These are phyloP conservation scores for Salix suchowensis DNA, from an alignment of 345 rosid genomes.

Conservation along the genomic window DNA sequence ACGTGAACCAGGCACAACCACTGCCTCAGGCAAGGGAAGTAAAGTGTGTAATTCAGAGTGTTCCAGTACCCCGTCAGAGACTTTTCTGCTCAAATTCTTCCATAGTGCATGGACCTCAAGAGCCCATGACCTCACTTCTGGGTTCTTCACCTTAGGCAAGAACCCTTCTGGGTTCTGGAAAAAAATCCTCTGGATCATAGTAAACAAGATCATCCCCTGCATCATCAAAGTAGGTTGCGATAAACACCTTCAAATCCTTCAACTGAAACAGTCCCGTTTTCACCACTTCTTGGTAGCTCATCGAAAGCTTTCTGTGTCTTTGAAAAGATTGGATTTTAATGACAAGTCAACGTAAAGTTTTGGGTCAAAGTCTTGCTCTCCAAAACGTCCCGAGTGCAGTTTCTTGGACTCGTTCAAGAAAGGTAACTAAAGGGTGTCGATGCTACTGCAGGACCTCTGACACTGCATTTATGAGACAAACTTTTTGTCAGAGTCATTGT, in stretches of 20 bases:
- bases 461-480: neutral
- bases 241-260: slow-evolving; percentile 18
- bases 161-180: slow-evolving; percentile 60
- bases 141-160: slow-evolving; percentile 63
- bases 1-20: slow-evolving; percentile 79
- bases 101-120: slow-evolving; percentile 68
- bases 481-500: slow-evolving; percentile 2
- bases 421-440: slow-evolving; percentile 42
- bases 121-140: slow-evolving; percentile 71
- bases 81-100: slow-evolving; percentile 61
- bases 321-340: slow-evolving; percentile 44
- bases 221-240: slow-evolving; percentile 33
- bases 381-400: slow-evolving; percentile 49
- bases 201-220: slow-evolving; percentile 57
- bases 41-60: slow-evolving; percentile 65
- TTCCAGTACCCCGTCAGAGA: slow-evolving; percentile 46
- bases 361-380: slow-evolving; percentile 45
- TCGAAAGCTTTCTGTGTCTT: slow-evolving; percentile 45
- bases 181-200: slow-evolving; percentile 58
- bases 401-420: slow-evolving; percentile 66
- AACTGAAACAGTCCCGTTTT: slow-evolving; percentile 26
- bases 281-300: slow-evolving; percentile 34
- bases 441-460: slow-evolving; percentile 5
- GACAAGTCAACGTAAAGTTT: slow-evolving; percentile 68
- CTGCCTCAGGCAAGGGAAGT: slow-evolving; percentile 65